A percentile compares a stretch with the other conserved stretches of the same genome.
phyloP scores from a whole-genome alignment of 2,329 filamentous ascomycete species.

The Clarireedia hainanense region DNA sequence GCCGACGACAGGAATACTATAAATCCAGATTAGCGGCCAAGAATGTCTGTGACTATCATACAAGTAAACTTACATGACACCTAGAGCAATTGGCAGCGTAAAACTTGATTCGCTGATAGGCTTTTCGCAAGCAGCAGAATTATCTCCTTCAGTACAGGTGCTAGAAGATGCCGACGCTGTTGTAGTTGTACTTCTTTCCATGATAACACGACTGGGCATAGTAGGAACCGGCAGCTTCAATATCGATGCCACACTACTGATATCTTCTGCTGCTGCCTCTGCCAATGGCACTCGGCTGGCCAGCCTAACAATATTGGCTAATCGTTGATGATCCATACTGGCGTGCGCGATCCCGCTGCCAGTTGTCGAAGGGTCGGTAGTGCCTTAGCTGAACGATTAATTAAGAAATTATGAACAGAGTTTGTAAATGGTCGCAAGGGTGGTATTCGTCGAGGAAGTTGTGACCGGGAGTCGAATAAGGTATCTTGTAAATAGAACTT shows the following conservation, averaged over 20 bases:
- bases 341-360: constrained; percentile 9
- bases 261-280: constrained; percentile 8
- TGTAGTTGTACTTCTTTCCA: constrained; percentile 17
- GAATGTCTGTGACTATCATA: neutral
- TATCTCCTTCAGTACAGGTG: constrained; percentile 30
- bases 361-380: neutral
- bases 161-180: constrained; percentile 21
- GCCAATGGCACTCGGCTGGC: constrained; percentile 19
- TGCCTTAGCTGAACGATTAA: neutral
- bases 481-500: neutral
- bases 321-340: constrained; percentile 19
- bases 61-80: constrained; percentile 54
- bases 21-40: constrained; percentile 5
- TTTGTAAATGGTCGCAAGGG: neutral
- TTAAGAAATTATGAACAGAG: constrained; percentile 1
- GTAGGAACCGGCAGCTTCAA: constrained; percentile 15
- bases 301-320: constrained; percentile 23
- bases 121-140: constrained; percentile 47
- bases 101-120: constrained; percentile 45
- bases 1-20: constrained; percentile 66
- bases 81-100: constrained; percentile 59
- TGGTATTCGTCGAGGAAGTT: constrained; percentile 12
- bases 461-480: constrained; percentile 9
- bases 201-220: constrained; percentile 20
- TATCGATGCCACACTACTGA: constrained; percentile 20